Conservation (phyloP, 163 green algal species). For the Scenedesmus sp. region DNA sequence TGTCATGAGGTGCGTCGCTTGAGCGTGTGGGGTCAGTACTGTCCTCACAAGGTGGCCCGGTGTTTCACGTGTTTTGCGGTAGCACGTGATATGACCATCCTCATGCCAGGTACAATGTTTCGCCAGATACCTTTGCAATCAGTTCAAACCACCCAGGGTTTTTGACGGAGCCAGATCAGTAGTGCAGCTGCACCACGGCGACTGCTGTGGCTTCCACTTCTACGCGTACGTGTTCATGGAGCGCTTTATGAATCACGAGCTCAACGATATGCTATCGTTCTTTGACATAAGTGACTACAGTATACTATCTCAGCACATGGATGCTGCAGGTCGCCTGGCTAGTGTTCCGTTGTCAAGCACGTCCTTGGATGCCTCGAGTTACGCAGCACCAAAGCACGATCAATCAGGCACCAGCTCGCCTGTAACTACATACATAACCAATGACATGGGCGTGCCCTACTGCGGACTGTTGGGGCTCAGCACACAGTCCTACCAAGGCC, state of each 20-base stretch:
- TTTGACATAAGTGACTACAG: background rate
- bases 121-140: too few relatives aligned
- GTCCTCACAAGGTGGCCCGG: too few relatives aligned
- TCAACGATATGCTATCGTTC: background rate
- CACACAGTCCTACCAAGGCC: background rate
- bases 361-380: background rate
- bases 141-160: too few relatives aligned
- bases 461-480: background rate
- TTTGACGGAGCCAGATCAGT: background rate
- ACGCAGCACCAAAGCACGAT: background rate
- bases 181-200: background rate
- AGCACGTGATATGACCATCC: too few relatives aligned
- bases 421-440: background rate
- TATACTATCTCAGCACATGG: background rate
- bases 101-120: too few relatives aligned
- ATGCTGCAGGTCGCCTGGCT: background rate
- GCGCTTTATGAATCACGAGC: background rate
- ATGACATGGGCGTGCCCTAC: background rate
- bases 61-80: too few relatives aligned
- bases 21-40: too few relatives aligned
- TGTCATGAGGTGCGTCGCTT: too few relatives aligned
- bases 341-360: background rate
- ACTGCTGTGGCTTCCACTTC: background rate
- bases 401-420: background rate
- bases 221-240: background rate